phyloP scores from a whole-genome alignment of 805 yeast species.

The Candida odintsovae region DNA sequence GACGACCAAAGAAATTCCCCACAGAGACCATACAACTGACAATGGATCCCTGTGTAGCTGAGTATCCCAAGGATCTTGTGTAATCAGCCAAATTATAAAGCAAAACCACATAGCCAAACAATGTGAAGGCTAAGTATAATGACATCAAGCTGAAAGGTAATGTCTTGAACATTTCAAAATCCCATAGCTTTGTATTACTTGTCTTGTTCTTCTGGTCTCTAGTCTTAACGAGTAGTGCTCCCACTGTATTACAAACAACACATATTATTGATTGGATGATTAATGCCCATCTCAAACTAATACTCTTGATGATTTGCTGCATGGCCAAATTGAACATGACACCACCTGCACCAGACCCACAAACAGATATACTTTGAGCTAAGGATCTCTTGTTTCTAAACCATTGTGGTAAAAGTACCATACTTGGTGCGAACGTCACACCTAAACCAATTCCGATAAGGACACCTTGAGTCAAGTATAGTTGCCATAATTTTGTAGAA shows the following conservation, averaged over 20 bases:
- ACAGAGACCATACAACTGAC: slow-evolving; percentile 54
- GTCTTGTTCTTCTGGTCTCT: slow-evolving; percentile 31
- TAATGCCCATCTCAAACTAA: slow-evolving; percentile 26
- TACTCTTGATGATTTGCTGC: slow-evolving; percentile 25
- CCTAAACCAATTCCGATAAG: slow-evolving; percentile 46
- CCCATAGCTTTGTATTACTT: slow-evolving; percentile 32
- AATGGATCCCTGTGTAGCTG: slow-evolving; percentile 46
- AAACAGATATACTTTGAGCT: slow-evolving; percentile 31
- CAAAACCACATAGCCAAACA: slow-evolving; percentile 55
- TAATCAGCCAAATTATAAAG: slow-evolving; percentile 53
- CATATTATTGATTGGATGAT: slow-evolving; percentile 31
- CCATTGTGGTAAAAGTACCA: slow-evolving; percentile 62
- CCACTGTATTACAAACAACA: slow-evolving; percentile 27
- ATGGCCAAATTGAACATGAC: slow-evolving; percentile 29
- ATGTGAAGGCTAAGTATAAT: slow-evolving; percentile 38
- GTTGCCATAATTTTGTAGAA: slow-evolving; percentile 52
- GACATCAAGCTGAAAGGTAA: slow-evolving; percentile 38
- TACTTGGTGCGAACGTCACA: slow-evolving; percentile 39
- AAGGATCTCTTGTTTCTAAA: slow-evolving; percentile 52
- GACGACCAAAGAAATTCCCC: slow-evolving; percentile 52
- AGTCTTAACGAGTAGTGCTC: slow-evolving; percentile 29
- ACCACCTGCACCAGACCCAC: slow-evolving; percentile 40
- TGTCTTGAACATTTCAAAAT: slow-evolving; percentile 31
- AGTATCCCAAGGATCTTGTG: slow-evolving; percentile 52
- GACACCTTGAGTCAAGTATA: slow-evolving; percentile 62